Conservation (phyloP, 495 filamentous ascomycete species). For the Apiosordaria backusii region DNA sequence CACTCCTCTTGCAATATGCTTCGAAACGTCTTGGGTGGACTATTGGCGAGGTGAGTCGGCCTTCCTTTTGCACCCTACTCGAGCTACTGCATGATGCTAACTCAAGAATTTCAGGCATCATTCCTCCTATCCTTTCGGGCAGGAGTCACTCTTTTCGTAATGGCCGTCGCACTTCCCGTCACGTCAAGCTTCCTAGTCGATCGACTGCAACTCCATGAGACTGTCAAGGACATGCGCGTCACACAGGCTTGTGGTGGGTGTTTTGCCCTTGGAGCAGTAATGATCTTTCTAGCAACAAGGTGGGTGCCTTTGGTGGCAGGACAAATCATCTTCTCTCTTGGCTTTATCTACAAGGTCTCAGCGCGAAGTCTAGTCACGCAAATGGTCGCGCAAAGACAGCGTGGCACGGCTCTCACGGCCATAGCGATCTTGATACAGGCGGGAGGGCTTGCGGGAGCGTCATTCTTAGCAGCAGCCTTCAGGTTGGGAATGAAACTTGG, state of each 20-base stretch:
- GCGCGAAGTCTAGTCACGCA: slow-evolving; percentile 49
- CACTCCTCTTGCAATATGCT: slow-evolving; percentile 49
- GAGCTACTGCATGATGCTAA: slow-evolving; percentile 22
- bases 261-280: slow-evolving; percentile 42
- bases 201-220: slow-evolving; percentile 31
- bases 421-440: background rate
- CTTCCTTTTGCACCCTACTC: background rate
- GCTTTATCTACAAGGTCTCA: slow-evolving; percentile 11
- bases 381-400: slow-evolving; percentile 38
- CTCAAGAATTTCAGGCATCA: slow-evolving; percentile 35
- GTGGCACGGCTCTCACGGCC: slow-evolving; percentile 24
- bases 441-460: background rate
- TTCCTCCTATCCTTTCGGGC: slow-evolving; percentile 52
- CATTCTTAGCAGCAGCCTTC: background rate
- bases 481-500: background rate
- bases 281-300: slow-evolving; percentile 16
- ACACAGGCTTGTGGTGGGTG: slow-evolving; percentile 44
- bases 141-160: slow-evolving; percentile 46
- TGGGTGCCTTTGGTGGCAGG: slow-evolving; percentile 20
- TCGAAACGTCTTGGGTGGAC: slow-evolving; percentile 53
- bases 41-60: slow-evolving; percentile 24
- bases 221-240: slow-evolving; percentile 48
- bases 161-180: slow-evolving; percentile 45
- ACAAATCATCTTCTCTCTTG: slow-evolving; percentile 16
- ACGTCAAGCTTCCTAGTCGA: slow-evolving; percentile 34